Percentiles rank a stretch among this genome's conserved stretches.
These are phyloP conservation scores for Exophiala sp. DNA, from an alignment of 2,329 filamentous ascomycete species.

Conservation along the genomic window DNA sequence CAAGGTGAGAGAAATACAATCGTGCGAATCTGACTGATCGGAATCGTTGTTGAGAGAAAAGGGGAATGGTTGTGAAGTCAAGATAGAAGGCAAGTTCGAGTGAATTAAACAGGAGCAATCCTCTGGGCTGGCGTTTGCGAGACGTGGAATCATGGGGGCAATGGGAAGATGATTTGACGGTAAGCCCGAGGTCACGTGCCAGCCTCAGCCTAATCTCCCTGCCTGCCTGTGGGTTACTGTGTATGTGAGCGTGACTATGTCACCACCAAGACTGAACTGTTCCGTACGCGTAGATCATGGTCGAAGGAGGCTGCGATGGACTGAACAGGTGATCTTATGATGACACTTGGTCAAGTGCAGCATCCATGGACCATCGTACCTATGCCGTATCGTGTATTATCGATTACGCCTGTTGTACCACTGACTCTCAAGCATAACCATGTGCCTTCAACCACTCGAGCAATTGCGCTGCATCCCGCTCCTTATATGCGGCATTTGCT, in stretches of 20 bases:
- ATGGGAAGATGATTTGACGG: neutral
- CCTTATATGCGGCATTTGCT: conserved; percentile 76
- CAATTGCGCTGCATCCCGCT: conserved; percentile 68
- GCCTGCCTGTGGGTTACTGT: no score
- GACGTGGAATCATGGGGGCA: neutral
- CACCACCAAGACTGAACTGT: no score
- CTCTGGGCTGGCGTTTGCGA: conserved; percentile 1
- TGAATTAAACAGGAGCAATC: neutral
- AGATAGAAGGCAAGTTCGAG: neutral
- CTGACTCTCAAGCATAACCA: conserved; percentile 48
- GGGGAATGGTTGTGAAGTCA: neutral
- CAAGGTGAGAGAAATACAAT: neutral
- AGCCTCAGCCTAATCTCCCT: no score
- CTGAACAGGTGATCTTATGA: no score
- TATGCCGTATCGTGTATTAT: no score
- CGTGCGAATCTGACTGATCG: neutral
- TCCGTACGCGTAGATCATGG: no score
- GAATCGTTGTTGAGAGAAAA: neutral
- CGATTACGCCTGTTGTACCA: no score
- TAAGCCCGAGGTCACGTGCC: neutral
- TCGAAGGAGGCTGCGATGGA: no score
- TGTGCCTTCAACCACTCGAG: conserved; percentile 73
- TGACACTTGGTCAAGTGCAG: no score
- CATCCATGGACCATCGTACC: no score
- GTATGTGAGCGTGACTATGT: no score